Percentiles rank a stretch among this genome's conserved stretches.
Conservation (phyloP, 345 rosid species). For the Draba incana region DNA sequence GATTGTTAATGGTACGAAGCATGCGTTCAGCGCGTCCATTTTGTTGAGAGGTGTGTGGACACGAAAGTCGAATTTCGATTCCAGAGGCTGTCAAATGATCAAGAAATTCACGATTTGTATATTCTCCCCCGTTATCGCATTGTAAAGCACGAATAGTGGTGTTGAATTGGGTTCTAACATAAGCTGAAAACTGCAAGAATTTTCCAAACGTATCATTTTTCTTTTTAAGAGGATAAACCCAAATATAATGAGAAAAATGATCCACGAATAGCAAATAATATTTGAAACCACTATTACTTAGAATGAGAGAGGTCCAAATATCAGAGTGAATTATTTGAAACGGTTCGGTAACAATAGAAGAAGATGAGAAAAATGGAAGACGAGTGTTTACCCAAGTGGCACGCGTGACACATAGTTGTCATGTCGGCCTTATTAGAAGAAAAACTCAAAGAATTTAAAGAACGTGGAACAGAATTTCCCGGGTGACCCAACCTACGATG, state of each 20-base stretch:
- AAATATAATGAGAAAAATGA: not conserved
- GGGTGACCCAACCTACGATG: too few species aligned
- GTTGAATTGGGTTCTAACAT: too few species aligned
- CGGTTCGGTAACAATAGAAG: not conserved
- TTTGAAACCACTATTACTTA: not conserved
- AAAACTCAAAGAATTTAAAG: too few species aligned
- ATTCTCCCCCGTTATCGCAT: not conserved
- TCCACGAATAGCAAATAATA: too few species aligned
- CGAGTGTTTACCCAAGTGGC: not conserved
- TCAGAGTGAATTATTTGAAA: not conserved
- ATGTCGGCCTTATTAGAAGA: too few species aligned
- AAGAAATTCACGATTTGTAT: not conserved
- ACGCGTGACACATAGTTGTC: too few species aligned
- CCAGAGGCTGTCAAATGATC: not conserved
- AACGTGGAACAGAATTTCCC: too few species aligned
- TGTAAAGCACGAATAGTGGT: not conserved
- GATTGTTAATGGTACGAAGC: not conserved
- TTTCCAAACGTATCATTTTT: too few species aligned
- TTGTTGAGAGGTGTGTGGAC: not conserved
- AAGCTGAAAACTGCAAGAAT: not conserved
- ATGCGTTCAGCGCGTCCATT: not conserved
- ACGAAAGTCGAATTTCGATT: accelerated
- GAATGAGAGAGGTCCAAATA: not conserved
- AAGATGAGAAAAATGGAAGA: not conserved
- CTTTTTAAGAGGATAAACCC: not conserved